phyloP scores from a whole-genome alignment of 1,284 basidiomycete species.

The Tilletia walkeri region DNA sequence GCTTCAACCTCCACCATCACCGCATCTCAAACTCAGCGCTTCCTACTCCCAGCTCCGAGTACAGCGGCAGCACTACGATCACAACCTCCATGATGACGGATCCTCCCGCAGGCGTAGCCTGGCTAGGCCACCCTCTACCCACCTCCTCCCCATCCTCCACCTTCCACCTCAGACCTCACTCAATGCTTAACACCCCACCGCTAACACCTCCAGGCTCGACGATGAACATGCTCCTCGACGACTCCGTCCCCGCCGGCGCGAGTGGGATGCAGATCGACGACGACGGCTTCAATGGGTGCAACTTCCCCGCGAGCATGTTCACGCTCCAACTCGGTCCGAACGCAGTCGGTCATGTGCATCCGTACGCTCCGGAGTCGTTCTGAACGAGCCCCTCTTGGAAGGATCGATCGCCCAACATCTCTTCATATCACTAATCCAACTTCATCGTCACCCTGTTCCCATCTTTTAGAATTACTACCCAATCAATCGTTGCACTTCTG shows the following conservation, averaged over 20 bases:
- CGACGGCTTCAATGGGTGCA: not conserved
- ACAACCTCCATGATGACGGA: too few species aligned
- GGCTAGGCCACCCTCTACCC: constrained; percentile 1
- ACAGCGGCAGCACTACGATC: too few species aligned
- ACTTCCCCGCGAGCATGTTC: constrained; percentile 14
- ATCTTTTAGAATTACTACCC: too few species aligned
- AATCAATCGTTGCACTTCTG: too few species aligned
- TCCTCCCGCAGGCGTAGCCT: not conserved
- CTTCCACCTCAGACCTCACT: too few species aligned
- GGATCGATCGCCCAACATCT: not conserved
- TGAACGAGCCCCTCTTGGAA: too few species aligned
- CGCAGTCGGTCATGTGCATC: constrained; percentile 4
- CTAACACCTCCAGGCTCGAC: not conserved
- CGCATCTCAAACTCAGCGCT: not conserved
- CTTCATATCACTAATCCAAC: not conserved
- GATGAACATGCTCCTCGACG: constrained; percentile 1
- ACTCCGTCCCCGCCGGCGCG: too few species aligned
- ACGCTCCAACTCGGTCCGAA: not conserved
- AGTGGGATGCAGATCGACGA: not conserved
- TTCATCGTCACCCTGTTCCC: too few species aligned
- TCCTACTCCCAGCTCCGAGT: not conserved
- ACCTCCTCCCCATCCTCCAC: not conserved
- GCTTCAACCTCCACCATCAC: not conserved
- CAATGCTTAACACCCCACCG: not conserved
- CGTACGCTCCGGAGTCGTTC: not conserved